These are phyloP conservation scores for Colletotrichum horii DNA, from an alignment of 2,329 filamentous ascomycete genomes.

Conservation along the genomic window DNA sequence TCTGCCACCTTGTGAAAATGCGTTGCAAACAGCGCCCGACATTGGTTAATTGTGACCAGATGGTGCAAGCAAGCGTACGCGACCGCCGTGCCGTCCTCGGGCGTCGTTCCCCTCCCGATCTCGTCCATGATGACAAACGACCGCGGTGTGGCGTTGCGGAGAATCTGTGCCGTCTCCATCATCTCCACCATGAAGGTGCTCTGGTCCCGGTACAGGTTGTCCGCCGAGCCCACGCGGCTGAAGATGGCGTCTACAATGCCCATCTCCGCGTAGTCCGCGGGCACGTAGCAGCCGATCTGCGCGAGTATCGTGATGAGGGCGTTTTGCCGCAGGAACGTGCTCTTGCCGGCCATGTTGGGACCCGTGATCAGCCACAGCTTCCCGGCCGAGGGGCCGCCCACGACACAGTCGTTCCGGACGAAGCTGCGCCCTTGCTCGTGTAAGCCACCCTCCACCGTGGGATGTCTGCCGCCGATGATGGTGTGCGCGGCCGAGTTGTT, in stretches of 20 bases:
- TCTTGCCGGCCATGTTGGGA: conserved; percentile 99
- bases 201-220: conserved; percentile 93
- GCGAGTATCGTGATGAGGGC: conserved; percentile 93
- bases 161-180: conserved; percentile 91
- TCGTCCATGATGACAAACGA: conserved; percentile 99
- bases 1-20: conserved; percentile 90
- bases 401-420: conserved; percentile 82
- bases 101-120: conserved; percentile 91
- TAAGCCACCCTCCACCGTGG: conserved; percentile 87
- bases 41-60: conserved; percentile 77
- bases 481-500: conserved; percentile 70
- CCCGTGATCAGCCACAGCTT: conserved; percentile 73
- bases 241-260: conserved; percentile 97
- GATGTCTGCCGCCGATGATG: conserved; percentile 86
- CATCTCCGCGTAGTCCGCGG: conserved; percentile 83
- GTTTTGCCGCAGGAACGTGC: conserved; percentile 94
- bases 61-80: conserved; percentile 89
- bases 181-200: conserved; percentile 99
- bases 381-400: conserved; percentile 71
- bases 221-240: conserved; percentile 89
- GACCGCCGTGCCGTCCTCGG: conserved; percentile 88
- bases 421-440: conserved; percentile 81
- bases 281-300: conserved; percentile 91
- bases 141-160: conserved; percentile 80
- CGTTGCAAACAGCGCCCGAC: conserved; percentile 88